Conservation (phyloP, 495 filamentous ascomycete genomes). For the Penicillium canescens region DNA sequence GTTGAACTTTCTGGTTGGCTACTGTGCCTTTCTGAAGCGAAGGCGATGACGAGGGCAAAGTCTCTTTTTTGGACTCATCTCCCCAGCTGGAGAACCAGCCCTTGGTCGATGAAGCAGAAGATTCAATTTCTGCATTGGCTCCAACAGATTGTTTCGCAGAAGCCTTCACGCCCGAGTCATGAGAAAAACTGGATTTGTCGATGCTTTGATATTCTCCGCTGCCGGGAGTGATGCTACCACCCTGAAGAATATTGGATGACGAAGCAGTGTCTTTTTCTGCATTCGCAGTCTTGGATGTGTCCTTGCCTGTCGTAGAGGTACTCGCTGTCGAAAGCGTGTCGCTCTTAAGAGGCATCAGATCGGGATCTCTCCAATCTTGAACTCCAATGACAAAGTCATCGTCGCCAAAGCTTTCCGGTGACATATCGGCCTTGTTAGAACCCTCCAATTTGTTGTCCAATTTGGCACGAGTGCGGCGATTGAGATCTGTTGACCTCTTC, state of each 20-base stretch:
- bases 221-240: conserved; percentile 73
- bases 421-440: conserved; percentile 20
- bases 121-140: neutral
- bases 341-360: conserved; percentile 56
- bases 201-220: conserved; percentile 69
- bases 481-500: conserved; percentile 10
- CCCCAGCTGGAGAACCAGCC: conserved; percentile 42
- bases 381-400: conserved; percentile 90
- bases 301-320: conserved; percentile 22
- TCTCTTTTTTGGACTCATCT: conserved; percentile 12
- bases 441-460: conserved; percentile 9
- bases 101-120: conserved; percentile 8
- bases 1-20: conserved; percentile 14
- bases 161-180: conserved; percentile 13
- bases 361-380: conserved; percentile 89
- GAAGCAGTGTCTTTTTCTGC: conserved; percentile 31
- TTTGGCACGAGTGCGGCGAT: conserved; percentile 14
- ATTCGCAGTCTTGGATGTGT: conserved; percentile 21
- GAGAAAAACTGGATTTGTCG: conserved; percentile 28
- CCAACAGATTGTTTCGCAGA: conserved; percentile 5
- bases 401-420: conserved; percentile 31
- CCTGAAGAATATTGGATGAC: conserved; percentile 49
- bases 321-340: conserved; percentile 29
- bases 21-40: conserved; percentile 1
- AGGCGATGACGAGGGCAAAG: conserved; percentile 13